Conservation (phyloP, 345 rosid species). For the Heritiera fomes region DNA sequence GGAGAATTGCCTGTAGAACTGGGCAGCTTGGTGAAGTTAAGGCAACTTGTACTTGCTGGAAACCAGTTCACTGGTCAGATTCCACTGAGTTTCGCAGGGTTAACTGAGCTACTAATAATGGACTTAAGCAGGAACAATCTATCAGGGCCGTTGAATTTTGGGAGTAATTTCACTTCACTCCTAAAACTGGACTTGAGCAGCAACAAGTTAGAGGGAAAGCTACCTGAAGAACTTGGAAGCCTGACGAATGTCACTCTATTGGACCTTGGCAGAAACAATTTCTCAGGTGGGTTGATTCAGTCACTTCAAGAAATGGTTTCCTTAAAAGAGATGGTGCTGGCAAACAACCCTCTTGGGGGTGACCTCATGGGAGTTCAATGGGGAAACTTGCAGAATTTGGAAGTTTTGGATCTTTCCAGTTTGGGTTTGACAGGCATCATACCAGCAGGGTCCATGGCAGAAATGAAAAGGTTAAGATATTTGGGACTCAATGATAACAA, state of each 20-base stretch:
- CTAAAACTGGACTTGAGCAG: constrained; percentile 82
- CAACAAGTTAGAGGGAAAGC: constrained; percentile 55
- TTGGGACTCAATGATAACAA: constrained; percentile 69
- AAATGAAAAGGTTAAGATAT: constrained; percentile 67
- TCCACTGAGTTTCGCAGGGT: constrained; percentile 50
- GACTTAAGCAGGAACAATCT: constrained; percentile 73
- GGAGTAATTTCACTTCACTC: constrained; percentile 37
- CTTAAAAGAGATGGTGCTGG: constrained; percentile 60
- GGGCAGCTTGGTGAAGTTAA: constrained; percentile 50
- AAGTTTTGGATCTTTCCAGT: constrained; percentile 61
- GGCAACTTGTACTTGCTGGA: constrained; percentile 68
- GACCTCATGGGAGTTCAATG: constrained; percentile 51
- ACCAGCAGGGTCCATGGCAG: constrained; percentile 49
- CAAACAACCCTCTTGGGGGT: constrained; percentile 61
- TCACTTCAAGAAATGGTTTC: constrained; percentile 60
- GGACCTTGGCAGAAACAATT: constrained; percentile 69
- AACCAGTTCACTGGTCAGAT: constrained; percentile 58
- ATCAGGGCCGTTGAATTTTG: constrained; percentile 47
- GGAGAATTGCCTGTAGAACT: constrained; percentile 54
- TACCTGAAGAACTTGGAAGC: constrained; percentile 52
- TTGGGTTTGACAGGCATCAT: constrained; percentile 55
- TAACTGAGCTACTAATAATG: constrained; percentile 57
- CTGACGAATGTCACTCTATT: constrained; percentile 67
- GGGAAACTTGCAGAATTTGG: constrained; percentile 55
- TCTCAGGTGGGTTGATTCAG: constrained; percentile 63